Percentiles rank a stretch among this genome's conserved stretches.
phyloP scores from a whole-genome alignment of 108 stramenopile genomes.

The Nitzschia sp. region DNA sequence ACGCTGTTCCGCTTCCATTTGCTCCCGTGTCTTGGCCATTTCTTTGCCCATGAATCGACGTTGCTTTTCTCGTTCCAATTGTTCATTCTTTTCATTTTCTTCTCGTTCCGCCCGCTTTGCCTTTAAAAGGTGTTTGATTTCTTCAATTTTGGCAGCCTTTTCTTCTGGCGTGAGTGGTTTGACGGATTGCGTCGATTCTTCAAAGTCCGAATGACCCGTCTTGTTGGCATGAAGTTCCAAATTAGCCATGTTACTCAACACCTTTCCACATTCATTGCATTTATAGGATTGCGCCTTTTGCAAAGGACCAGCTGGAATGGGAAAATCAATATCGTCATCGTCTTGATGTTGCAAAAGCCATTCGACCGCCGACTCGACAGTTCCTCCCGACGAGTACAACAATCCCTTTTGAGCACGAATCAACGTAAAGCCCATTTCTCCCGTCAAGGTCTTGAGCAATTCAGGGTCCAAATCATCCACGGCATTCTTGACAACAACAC shows the following conservation, averaged over 20 bases:
- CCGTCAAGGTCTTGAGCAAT: constrained; percentile 69
- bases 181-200: constrained; percentile 79
- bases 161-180: constrained; percentile 88
- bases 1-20: constrained; percentile 85
- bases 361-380: constrained; percentile 92
- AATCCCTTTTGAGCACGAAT: constrained; percentile 90
- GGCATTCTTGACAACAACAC: constrained; percentile 27
- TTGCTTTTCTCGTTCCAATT: constrained; percentile 85
- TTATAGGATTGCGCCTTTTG: constrained; percentile 78
- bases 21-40: constrained; percentile 81
- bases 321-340: constrained; percentile 90
- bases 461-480: constrained; percentile 49
- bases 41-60: constrained; percentile 82
- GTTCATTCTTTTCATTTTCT: constrained; percentile 83
- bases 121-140: constrained; percentile 86
- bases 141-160: constrained; percentile 86
- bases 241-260: constrained; percentile 82
- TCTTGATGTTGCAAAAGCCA: constrained; percentile 95
- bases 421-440: constrained; percentile 87
- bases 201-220: constrained; percentile 90
- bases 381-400: constrained; percentile 65
- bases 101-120: constrained; percentile 84
- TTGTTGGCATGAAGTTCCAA: constrained; percentile 91
- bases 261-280: constrained; percentile 87
- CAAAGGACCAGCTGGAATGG: constrained; percentile 62